These are phyloP conservation scores for Metarhizium humberi DNA, from an alignment of 2,329 filamentous ascomycete species.

Conservation along the genomic window DNA sequence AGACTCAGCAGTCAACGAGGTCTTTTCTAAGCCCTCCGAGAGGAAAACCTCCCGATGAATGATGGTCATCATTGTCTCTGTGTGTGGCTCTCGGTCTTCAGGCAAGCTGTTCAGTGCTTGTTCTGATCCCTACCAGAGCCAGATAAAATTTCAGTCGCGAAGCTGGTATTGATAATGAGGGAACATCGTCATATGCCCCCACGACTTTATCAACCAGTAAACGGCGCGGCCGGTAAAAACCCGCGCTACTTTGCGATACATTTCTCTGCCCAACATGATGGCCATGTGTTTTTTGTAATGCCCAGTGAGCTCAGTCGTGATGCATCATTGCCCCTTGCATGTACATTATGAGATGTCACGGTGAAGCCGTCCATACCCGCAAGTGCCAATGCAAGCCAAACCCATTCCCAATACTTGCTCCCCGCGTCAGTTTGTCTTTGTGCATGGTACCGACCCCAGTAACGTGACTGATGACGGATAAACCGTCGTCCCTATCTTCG, in stretches of 20 bases:
- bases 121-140: neutral
- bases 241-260: neutral
- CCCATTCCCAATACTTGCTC: neutral
- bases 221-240: neutral
- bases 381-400: neutral
- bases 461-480: too few relatives aligned
- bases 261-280: neutral
- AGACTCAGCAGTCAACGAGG: neutral
- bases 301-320: neutral
- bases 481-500: neutral
- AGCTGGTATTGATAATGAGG: neutral
- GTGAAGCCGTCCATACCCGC: neutral
- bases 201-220: neutral
- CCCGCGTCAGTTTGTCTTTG: neutral
- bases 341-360: neutral
- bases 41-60: neutral
- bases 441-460: neutral
- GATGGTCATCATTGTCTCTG: neutral
- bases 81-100: neutral
- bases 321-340: neutral
- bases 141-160: neutral
- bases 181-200: neutral
- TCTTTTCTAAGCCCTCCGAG: neutral
- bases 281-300: neutral
- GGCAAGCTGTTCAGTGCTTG: neutral